Evolutionary conservation across 1,139 yeast species (phyloP).

Genomic region (Pichia sp.): DNA sequence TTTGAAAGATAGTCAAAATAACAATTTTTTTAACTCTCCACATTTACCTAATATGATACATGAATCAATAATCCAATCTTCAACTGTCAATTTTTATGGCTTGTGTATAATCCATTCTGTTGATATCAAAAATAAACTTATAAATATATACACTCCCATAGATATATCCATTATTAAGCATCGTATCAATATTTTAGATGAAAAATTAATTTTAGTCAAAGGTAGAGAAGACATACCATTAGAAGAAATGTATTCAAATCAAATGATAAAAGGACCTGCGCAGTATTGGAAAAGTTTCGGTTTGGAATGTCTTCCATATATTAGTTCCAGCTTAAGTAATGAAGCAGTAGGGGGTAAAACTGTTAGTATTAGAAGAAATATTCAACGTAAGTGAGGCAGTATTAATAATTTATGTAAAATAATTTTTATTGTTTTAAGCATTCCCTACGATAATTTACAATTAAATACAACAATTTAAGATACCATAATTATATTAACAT

Average conservation of each 20-base stretch:
- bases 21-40: background rate
- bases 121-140: constrained; percentile 34
- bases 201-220: constrained; percentile 46
- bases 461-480: too few species aligned
- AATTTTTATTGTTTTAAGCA: background rate
- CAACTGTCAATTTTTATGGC: constrained; percentile 32
- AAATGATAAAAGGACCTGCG: constrained; percentile 3
- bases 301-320: constrained; percentile 11
- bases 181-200: background rate
- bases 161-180: constrained; percentile 20
- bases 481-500: too few species aligned
- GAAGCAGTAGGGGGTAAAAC: constrained; percentile 50
- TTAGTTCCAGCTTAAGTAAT: constrained; percentile 22
- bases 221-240: constrained; percentile 62
- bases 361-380: constrained; percentile 57
- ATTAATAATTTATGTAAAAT: background rate
- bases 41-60: background rate
- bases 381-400: constrained; percentile 15
- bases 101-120: constrained; percentile 59
- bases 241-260: constrained; percentile 30
- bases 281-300: constrained; percentile 9
- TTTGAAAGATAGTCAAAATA: too few species aligned
- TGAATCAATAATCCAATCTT: background rate
- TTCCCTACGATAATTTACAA: too few species aligned
- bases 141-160: constrained; percentile 58